Evolutionary conservation across 2,329 filamentous ascomycete species (phyloP).

Genomic region (Neofusicoccum laricinum): DNA sequence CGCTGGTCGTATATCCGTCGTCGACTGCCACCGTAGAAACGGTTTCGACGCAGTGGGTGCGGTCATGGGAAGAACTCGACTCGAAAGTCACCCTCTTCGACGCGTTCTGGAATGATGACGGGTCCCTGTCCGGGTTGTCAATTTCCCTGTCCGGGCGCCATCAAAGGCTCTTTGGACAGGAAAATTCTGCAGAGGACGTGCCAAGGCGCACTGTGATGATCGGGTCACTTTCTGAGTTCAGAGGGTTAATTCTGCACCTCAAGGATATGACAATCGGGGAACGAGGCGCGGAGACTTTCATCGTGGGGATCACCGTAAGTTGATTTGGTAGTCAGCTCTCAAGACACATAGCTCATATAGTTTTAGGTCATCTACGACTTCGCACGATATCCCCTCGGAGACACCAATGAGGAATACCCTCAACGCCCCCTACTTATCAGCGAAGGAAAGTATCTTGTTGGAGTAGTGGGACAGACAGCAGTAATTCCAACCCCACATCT

Average conservation of each 20-base stretch:
- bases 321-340: too few species aligned
- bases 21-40: not conserved
- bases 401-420: too few species aligned
- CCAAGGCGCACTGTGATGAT: not conserved
- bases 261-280: too few species aligned
- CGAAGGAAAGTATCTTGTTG: not conserved
- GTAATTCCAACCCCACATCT: not conserved
- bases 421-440: not conserved
- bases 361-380: too few species aligned
- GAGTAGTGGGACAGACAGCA: not conserved
- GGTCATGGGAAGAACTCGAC: not conserved
- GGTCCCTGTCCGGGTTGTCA: not conserved
- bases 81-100: not conserved
- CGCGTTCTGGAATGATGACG: not conserved
- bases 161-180: not conserved
- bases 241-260: not conserved
- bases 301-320: not conserved
- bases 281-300: not conserved
- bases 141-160: not conserved
- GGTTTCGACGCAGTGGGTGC: not conserved
- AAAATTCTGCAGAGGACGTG: not conserved
- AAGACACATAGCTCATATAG: not conserved
- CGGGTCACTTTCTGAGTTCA: not conserved
- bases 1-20: not conserved
- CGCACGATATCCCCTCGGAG: too few species aligned